A percentile compares a stretch with the other conserved stretches of the same genome.
Evolutionary conservation across 2,329 filamentous ascomycete species (phyloP).

Genomic region (Rutstroemia sp.): DNA sequence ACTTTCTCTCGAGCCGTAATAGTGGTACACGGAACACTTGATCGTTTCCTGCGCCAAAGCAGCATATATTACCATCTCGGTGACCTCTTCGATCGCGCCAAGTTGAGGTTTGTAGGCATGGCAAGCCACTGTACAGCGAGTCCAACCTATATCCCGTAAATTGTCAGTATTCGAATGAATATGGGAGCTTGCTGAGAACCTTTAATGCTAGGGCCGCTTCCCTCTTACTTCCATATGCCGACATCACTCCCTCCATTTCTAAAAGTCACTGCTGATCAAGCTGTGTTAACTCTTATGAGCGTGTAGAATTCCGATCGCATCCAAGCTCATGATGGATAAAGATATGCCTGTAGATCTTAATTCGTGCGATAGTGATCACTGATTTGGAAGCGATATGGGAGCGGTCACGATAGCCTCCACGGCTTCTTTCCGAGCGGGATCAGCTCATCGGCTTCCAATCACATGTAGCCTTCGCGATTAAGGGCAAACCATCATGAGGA

Average conservation of each 20-base stretch:
- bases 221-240: conserved; percentile 34
- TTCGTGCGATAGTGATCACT: conserved; percentile 14
- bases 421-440: conserved; percentile 36
- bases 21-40: conserved; percentile 32
- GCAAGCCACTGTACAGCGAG: conserved; percentile 38
- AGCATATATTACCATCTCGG: conserved; percentile 31
- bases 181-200: conserved; percentile 7
- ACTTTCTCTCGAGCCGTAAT: conserved; percentile 31
- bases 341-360: conserved; percentile 9
- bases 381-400: conserved; percentile 34
- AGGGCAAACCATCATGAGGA: conserved; percentile 36
- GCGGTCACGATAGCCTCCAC: conserved; percentile 39
- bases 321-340: conserved; percentile 29
- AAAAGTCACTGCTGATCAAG: conserved; percentile 38
- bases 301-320: conserved; percentile 33
- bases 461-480: conserved; percentile 32
- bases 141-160: conserved; percentile 25
- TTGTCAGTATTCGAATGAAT: not conserved
- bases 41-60: conserved; percentile 28
- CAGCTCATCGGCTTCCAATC: conserved; percentile 35
- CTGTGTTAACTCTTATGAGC: conserved; percentile 37
- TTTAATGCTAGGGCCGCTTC: conserved; percentile 35
- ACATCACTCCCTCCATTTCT: conserved; percentile 37
- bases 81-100: conserved; percentile 33
- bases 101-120: conserved; percentile 36